A percentile compares a stretch with the other conserved stretches of the same genome.
phyloP scores from a whole-genome alignment of 1,284 basidiomycete species.

The Irpex sp. region DNA sequence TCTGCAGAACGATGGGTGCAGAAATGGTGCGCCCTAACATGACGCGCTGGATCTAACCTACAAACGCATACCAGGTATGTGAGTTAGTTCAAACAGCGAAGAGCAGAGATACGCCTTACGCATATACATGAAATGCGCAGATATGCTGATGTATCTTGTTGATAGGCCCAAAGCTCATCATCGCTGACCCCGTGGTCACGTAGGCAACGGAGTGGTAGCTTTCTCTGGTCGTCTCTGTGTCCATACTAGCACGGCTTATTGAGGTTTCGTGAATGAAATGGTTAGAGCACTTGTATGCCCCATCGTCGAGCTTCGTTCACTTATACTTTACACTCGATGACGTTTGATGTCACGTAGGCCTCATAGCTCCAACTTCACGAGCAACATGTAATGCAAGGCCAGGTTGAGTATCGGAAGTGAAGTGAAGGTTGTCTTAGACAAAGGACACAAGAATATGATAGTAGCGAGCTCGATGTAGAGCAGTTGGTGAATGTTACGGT shows the following conservation, averaged over 20 bases:
- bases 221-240: conserved; percentile 24
- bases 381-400: too few species aligned
- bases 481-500: background rate
- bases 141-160: conserved; percentile 46
- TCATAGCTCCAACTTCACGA: background rate
- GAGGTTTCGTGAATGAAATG: background rate
- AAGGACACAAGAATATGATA: too few species aligned
- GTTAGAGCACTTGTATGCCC: background rate
- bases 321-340: background rate
- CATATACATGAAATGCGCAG: conserved; percentile 39
- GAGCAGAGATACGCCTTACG: conserved; percentile 20
- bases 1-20: conserved; percentile 34
- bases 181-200: conserved; percentile 31
- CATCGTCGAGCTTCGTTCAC: background rate
- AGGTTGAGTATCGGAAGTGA: too few species aligned
- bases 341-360: background rate
- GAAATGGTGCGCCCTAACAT: conserved; percentile 40
- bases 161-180: conserved; percentile 45
- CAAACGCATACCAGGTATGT: background rate
- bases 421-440: too few species aligned
- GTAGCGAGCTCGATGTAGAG: background rate
- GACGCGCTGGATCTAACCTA: conserved; percentile 35
- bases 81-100: background rate
- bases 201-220: conserved; percentile 25
- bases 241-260: conserved; percentile 15